Percentiles rank a stretch among this genome's conserved stretches.
Evolutionary conservation across 2,329 filamentous ascomycete species (phyloP).

Genomic region (Juglanconis oblonga): DNA sequence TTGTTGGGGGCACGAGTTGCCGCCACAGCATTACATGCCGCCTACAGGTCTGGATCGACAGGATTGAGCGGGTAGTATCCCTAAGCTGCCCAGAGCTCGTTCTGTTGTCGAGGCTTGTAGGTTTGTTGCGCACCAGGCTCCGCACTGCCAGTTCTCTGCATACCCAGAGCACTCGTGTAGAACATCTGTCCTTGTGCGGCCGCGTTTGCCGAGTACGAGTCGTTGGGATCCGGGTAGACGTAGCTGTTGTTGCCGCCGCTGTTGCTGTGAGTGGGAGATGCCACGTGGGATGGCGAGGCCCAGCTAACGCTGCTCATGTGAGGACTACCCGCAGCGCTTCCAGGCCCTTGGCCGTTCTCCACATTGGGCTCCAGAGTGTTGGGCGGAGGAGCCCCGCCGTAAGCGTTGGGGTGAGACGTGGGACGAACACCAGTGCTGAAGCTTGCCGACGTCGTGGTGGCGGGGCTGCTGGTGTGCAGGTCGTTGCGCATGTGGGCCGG

Average conservation of each 20-base stretch:
- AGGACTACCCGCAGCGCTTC: conserved; percentile 78
- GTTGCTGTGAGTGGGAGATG: conserved; percentile 62
- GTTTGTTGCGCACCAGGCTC: conserved; percentile 61
- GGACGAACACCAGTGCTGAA: conserved; percentile 59
- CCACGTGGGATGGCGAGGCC: conserved; percentile 77
- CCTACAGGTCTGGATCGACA: neutral
- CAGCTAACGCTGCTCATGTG: conserved; percentile 81
- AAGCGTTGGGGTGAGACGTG: conserved; percentile 81
- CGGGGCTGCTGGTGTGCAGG: conserved; percentile 68
- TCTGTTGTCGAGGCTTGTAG: conserved; percentile 51
- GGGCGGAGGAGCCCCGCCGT: conserved; percentile 62
- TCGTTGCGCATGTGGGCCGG: conserved; percentile 79
- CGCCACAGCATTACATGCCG: no score
- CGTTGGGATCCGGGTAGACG: conserved; percentile 79
- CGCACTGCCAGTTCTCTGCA: conserved; percentile 67
- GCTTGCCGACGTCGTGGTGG: conserved; percentile 62
- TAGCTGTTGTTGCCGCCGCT: conserved; percentile 57
- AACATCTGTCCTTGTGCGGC: conserved; percentile 67
- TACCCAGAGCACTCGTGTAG: conserved; percentile 59
- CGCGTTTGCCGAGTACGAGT: conserved; percentile 54
- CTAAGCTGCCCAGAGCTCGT: conserved; percentile 48
- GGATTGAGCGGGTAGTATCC: neutral
- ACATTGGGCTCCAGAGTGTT: conserved; percentile 82
- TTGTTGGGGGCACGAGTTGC: no score
- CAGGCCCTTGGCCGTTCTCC: conserved; percentile 67